phyloP scores from a whole-genome alignment of 257 asterid genomes.

The Nicotiana undulata region DNA sequence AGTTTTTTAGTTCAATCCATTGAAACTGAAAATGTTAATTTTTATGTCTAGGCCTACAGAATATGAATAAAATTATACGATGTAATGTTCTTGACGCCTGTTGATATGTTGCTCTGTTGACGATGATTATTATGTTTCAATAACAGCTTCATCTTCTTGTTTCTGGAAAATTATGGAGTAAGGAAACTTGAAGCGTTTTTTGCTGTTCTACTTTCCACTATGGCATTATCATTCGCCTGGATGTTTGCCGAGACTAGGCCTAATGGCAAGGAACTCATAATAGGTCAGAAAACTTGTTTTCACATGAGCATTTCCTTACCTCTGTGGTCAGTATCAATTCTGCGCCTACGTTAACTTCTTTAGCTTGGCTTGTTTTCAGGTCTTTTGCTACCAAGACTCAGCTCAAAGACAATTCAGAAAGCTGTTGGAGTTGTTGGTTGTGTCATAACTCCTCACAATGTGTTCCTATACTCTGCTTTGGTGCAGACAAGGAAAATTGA shows the following conservation, averaged over 20 bases:
- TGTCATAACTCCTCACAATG: constrained; percentile 73
- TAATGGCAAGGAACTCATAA: constrained; percentile 36
- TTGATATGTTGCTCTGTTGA: not conserved
- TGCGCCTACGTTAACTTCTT: not conserved
- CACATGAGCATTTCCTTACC: not conserved
- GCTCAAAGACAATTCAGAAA: constrained; percentile 51
- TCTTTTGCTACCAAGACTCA: constrained; percentile 47
- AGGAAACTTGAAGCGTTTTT: constrained; percentile 76
- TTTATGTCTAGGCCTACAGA: not conserved
- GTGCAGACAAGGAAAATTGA: constrained; percentile 63
- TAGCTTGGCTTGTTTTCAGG: constrained; percentile 26
- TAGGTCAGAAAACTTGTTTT: constrained; percentile 23
- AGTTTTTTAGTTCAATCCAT: not conserved
- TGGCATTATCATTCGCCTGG: constrained; percentile 82
- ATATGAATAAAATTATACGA: not conserved
- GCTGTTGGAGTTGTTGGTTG: constrained; percentile 76
- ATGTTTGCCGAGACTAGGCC: constrained; percentile 64
- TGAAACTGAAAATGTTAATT: not conserved
- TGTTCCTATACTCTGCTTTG: constrained; percentile 63
- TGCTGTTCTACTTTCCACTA: constrained; percentile 61
- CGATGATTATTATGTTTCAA: constrained; percentile 6
- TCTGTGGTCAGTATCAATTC: not conserved
- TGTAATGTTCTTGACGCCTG: not conserved
- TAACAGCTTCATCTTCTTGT: constrained; percentile 73
- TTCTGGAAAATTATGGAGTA: constrained; percentile 66